Evolutionary conservation across 495 filamentous ascomycete genomes (phyloP).

Genomic region (Tuber melanosporum): DNA sequence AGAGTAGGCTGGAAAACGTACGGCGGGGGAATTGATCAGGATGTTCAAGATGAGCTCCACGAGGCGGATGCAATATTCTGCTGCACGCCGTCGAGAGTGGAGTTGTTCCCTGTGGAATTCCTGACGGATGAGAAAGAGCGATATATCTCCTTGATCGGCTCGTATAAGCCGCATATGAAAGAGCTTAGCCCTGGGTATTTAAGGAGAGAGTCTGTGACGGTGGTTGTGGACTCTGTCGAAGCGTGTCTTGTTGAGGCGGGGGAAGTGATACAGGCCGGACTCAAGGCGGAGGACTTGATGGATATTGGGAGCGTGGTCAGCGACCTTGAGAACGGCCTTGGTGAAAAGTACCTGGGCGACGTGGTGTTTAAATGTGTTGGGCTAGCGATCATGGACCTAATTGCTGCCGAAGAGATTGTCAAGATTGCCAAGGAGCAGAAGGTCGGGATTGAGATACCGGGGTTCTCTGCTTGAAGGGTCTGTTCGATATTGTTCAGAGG

Average conservation of each 20-base stretch:
- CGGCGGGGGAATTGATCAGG: background rate
- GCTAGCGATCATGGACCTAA: constrained; percentile 72
- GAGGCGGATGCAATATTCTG: constrained; percentile 74
- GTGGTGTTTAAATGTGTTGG: constrained; percentile 83
- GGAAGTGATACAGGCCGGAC: constrained; percentile 73
- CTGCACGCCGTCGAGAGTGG: constrained; percentile 57
- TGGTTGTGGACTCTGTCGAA: constrained; percentile 76
- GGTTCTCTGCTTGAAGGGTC: background rate
- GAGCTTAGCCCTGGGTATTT: constrained; percentile 76
- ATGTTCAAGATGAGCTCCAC: constrained; percentile 58
- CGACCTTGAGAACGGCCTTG: constrained; percentile 53
- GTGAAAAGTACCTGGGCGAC: constrained; percentile 74
- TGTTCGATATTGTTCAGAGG: background rate
- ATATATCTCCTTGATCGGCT: constrained; percentile 55
- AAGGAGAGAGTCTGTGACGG: constrained; percentile 60
- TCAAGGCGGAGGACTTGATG: constrained; percentile 65
- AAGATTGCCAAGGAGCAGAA: constrained; percentile 56
- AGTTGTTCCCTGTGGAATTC: constrained; percentile 58
- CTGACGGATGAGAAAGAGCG: constrained; percentile 11
- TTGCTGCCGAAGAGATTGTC: constrained; percentile 68
- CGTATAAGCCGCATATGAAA: constrained; percentile 76
- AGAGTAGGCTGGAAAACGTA: background rate
- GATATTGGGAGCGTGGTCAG: constrained; percentile 55
- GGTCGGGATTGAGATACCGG: background rate
- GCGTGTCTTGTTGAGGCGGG: constrained; percentile 79